Evolutionary conservation across 228 moss, liverwort and hornwort species (phyloP).

Genomic region (Sphagnum fallax): DNA sequence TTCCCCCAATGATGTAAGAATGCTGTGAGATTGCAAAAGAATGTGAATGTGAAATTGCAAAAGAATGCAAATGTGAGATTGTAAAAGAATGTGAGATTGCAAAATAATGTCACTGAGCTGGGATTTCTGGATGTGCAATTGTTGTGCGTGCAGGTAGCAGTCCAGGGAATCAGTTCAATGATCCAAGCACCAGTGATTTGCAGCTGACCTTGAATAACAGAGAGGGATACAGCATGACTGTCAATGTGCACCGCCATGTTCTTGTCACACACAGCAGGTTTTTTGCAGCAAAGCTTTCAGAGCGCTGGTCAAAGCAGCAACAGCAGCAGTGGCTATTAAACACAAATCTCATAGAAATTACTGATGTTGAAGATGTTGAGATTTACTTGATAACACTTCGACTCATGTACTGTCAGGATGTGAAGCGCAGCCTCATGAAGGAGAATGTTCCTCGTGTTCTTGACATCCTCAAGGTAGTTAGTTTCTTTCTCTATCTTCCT

Average conservation of each 20-base stretch:
- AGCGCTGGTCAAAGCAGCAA: constrained; percentile 38
- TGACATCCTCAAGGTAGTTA: constrained; percentile 30
- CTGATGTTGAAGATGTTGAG: constrained; percentile 40
- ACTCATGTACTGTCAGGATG: constrained; percentile 36
- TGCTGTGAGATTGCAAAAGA: neutral
- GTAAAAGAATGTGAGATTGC: neutral
- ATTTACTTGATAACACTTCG: constrained; percentile 34
- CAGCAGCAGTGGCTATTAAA: neutral
- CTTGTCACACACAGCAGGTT: constrained; percentile 30
- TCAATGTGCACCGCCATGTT: constrained; percentile 31
- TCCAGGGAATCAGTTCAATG: constrained; percentile 39
- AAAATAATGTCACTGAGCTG: neutral
- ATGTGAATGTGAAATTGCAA: neutral
- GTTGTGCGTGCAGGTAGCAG: constrained; percentile 7
- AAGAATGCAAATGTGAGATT: neutral
- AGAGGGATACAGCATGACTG: constrained; percentile 35
- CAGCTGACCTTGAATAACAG: constrained; percentile 30
- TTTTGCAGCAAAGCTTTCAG: constrained; percentile 30
- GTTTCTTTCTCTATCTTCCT: neutral
- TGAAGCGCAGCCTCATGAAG: constrained; percentile 32
- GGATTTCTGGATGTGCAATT: neutral
- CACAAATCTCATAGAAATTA: constrained; percentile 29
- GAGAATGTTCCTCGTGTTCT: constrained; percentile 31
- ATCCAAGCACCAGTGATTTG: constrained; percentile 23
- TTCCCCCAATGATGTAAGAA: neutral